These are phyloP conservation scores for Schwanniomyces sp. DNA, from an alignment of 805 yeast species.

Conservation along the genomic window DNA sequence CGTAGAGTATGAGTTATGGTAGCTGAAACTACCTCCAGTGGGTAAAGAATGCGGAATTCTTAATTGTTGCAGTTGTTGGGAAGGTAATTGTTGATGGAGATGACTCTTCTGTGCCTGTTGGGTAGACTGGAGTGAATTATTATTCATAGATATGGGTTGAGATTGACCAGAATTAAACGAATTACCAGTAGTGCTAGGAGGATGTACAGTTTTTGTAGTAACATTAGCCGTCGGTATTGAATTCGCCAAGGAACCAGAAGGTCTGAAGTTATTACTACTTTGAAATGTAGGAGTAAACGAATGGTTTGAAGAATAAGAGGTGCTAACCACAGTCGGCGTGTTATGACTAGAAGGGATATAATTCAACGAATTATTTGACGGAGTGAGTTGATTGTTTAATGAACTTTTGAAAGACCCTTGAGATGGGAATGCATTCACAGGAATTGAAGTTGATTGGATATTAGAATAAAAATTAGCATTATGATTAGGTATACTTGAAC, in stretches of 20 bases:
- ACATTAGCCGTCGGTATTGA: constrained; percentile 57
- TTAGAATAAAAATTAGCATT: background rate
- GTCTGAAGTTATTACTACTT: constrained; percentile 8
- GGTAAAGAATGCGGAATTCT: constrained; percentile 12
- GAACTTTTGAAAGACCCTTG: constrained; percentile 4
- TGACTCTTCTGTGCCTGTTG: constrained; percentile 5
- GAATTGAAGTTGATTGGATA: constrained; percentile 1
- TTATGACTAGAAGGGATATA: constrained; percentile 43
- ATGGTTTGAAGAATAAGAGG: constrained; percentile 43
- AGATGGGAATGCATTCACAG: constrained; percentile 2
- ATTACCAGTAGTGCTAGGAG: constrained; percentile 11
- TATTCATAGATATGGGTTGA: constrained; percentile 1
- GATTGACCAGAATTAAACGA: constrained; percentile 8
- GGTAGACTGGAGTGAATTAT: background rate
- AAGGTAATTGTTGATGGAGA: background rate
- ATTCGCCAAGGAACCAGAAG: constrained; percentile 20
- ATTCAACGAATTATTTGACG: constrained; percentile 16
- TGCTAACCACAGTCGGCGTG: constrained; percentile 42
- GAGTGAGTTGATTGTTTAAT: constrained; percentile 2
- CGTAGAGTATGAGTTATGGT: constrained; percentile 1
- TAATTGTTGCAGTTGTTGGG: constrained; percentile 6
- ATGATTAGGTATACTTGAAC: constrained; percentile 7
- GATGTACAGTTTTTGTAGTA: constrained; percentile 46
- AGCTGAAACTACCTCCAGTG: background rate
- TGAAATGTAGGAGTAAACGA: constrained; percentile 31